Evolutionary conservation across 1,284 basidiomycete genomes (phyloP).

Genomic region (Pseudomicrostroma phylloplanum): DNA sequence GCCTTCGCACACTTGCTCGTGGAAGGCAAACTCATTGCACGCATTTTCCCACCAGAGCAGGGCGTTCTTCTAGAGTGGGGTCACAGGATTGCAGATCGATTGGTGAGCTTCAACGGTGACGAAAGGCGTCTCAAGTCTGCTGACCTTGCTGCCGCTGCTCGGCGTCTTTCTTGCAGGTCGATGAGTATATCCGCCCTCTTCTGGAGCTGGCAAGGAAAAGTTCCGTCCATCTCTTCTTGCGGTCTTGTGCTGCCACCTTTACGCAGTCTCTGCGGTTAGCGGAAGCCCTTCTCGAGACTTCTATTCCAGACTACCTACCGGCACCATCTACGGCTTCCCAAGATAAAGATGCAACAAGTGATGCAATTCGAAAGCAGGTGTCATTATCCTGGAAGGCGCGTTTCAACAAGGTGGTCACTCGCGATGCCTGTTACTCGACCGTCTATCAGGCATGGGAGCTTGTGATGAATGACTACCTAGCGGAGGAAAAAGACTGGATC

Average conservation of each 20-base stretch:
- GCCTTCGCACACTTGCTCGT: slow-evolving; percentile 62
- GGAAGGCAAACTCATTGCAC: slow-evolving; percentile 71
- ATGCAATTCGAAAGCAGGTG: background rate
- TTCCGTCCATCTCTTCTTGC: slow-evolving; percentile 68
- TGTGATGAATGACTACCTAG: slow-evolving; percentile 93
- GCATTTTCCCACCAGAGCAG: slow-evolving; percentile 74
- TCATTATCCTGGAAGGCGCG: background rate
- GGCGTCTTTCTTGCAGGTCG: slow-evolving; percentile 57
- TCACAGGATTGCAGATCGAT: slow-evolving; percentile 68
- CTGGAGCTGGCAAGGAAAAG: slow-evolving; percentile 71
- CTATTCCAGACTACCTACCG: slow-evolving; percentile 24
- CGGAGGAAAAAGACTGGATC: slow-evolving; percentile 80
- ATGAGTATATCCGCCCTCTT: slow-evolving; percentile 76
- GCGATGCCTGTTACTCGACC: slow-evolving; percentile 67
- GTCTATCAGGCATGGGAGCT: slow-evolving; percentile 81
- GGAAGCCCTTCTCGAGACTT: slow-evolving; percentile 51
- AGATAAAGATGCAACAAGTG: background rate
- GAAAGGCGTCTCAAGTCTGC: background rate
- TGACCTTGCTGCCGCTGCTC: slow-evolving; percentile 39
- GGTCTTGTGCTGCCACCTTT: slow-evolving; percentile 81
- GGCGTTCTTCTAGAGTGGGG: slow-evolving; percentile 69
- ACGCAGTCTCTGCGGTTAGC: slow-evolving; percentile 79
- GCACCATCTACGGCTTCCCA: background rate
- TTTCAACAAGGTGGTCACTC: slow-evolving; percentile 25
- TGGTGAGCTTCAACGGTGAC: slow-evolving; percentile 50